Evolutionary conservation across 1,284 basidiomycete genomes (phyloP).

Genomic region (Fereydounia khargensis): DNA sequence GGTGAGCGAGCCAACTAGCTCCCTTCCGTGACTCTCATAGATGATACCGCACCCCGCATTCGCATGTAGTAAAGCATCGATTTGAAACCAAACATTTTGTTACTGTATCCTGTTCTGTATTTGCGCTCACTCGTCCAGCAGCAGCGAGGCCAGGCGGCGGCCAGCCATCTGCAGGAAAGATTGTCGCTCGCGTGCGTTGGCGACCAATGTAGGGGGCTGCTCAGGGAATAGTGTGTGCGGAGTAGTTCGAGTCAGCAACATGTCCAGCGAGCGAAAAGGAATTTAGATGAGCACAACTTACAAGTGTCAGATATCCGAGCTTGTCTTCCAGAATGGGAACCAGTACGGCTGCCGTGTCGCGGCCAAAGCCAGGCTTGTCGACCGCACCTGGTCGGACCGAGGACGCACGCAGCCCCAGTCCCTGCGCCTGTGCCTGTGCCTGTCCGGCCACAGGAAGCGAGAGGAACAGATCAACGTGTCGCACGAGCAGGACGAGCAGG

Average conservation of each 20-base stretch:
- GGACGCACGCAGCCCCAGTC: conserved; percentile 5
- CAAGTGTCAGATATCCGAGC: conserved; percentile 22
- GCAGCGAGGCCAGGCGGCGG: conserved; percentile 24
- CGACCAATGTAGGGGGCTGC: conserved; percentile 21
- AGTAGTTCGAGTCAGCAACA: background rate
- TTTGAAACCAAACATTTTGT: too few species aligned
- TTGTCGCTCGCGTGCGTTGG: conserved; percentile 30
- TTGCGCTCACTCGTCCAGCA: conserved; percentile 25
- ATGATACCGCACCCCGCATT: too few species aligned
- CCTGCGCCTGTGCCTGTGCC: conserved; percentile 2
- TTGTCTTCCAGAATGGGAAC: conserved; percentile 40
- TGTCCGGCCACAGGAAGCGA: conserved; percentile 33
- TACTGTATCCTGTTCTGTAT: too few species aligned
- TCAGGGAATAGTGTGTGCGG: background rate
- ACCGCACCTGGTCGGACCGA: conserved; percentile 7
- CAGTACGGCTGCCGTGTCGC: conserved; percentile 2
- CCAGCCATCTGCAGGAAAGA: conserved; percentile 47
- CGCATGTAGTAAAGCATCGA: too few species aligned
- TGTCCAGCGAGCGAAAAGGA: background rate
- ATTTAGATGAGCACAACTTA: background rate
- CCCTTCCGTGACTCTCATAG: too few species aligned
- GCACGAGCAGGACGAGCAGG: conserved; percentile 77
- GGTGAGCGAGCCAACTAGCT: too few species aligned
- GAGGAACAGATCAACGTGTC: conserved; percentile 69
- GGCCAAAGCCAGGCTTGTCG: conserved; percentile 1